Conservation (phyloP, 192 early-diverging fungal species). For the Podila epicladia region DNA sequence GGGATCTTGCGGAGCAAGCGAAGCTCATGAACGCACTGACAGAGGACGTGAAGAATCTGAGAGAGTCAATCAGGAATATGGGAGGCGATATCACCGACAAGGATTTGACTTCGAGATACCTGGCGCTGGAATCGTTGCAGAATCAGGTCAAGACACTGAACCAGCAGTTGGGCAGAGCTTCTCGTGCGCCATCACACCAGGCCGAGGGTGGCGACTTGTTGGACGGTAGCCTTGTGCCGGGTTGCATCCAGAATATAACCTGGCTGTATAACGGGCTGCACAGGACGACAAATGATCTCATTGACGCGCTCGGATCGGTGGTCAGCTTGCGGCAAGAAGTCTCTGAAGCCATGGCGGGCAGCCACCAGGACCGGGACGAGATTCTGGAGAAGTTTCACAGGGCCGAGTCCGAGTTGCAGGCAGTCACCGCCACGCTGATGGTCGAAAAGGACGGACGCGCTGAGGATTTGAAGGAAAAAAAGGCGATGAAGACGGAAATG, state of each 20-base stretch:
- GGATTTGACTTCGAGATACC: not conserved
- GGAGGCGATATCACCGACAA: not conserved
- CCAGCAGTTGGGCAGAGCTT: not conserved
- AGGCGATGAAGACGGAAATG: not conserved
- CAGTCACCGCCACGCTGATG: not conserved
- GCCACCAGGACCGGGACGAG: not conserved
- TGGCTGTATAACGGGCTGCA: not conserved
- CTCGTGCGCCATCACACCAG: not conserved
- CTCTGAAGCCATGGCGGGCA: not conserved
- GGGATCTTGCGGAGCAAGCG: not conserved
- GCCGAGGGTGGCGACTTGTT: not conserved
- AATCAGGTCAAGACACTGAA: not conserved
- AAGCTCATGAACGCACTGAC: not conserved
- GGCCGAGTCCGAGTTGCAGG: not conserved
- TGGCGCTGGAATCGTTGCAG: not conserved
- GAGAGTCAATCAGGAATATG: not conserved
- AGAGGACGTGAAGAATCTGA: not conserved
- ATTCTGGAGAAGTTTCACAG: not conserved
- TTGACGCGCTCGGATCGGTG: not conserved
- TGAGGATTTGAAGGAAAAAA: not conserved
- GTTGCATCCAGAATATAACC: no score
- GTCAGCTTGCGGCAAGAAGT: not conserved
- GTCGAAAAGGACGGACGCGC: not conserved
- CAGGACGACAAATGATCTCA: not conserved
- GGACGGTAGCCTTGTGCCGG: no score